Base-by-base conservation (phyloP, 179 eudicot genomes). In the Vitellaria paradoxa region DNA sequence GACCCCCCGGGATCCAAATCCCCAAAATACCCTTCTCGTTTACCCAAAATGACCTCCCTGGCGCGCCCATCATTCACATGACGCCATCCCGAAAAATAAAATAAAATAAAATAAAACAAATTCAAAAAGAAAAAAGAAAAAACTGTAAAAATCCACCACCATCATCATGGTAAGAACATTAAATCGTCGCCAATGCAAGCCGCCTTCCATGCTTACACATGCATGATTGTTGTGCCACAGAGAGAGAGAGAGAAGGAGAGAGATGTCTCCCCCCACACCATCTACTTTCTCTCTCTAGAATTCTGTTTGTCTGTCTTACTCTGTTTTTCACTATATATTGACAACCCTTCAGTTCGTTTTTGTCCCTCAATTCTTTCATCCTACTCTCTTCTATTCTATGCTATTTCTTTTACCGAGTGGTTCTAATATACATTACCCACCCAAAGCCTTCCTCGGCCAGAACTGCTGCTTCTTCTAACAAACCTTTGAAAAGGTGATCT, bases 141-240 rank as follows among this genome's bases (percentile, higher is more conserved):
- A 11, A 23, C 70, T 17, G 17, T n/a, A 21, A 56, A 56, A 8
- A 5, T 21, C 4, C 60, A 63, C 73, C 30, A 69, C 76, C 85
- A 79, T 86, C 83, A 83, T 76, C 57, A 55, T 77, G 45, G 78
- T 50, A 66, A 30, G n/a, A 80, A 74, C 86, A 85, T 80, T 85
- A 83, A 88, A 86, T 83, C 84, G 83, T 66, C 81, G 80, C 86
- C 86, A 45, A 73, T 72, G 42, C 86, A 77, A 86, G 92, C 97
- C 97, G 91, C 87, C 93, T 90, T 90, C 87, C 95, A 85, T 87
- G 92, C 97, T 85, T 87, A 86, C 97, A 90, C 88, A 89, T 82
- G 91, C 92, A 93, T 93, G 92, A 91, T 93, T 91, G 88, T 87
- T 87, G 90, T 89, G 90, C 82, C 91, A 84, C 89, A 59, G 72